Evolutionary conservation across 441 rosid genomes (phyloP), one percentile per base, ranked within the genome.

Genomic region (Syzygium syzygioides): DNA sequence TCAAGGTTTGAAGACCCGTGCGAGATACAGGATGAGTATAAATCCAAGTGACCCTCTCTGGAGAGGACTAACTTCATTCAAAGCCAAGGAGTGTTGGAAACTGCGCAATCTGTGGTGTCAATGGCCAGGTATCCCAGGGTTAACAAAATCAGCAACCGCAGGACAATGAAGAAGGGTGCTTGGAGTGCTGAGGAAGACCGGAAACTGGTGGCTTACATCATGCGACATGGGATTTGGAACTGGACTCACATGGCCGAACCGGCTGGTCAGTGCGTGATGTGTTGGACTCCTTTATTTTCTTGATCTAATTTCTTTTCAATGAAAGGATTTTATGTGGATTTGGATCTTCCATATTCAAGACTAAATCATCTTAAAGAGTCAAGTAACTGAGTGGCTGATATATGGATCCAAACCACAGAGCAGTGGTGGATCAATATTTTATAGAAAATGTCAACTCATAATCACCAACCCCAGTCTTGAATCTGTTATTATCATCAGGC

Each of bases 141-240:
- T 6, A 52, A 76, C 52, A 76, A 76, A 41, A 76, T 23, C 83
- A 41, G 83, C 50, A 76, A 4, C 83, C 3, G 52, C 52, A 76
- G 23, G 17, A 76, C 17, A 3, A n/a, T 64, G 41, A 85, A 85
- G 15, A 88, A 85, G 64, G 90, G 90, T 25, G 55, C 90, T 32
- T 88, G 90, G 90, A 88, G 85, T 45, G 54, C 85, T 4, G 90
- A 85, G n/a, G 90, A 88, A 88, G 90, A 88, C 76, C 15, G 79
- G 84, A 88, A 88, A 59, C 71, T 88, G 26, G 45, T 55, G 19
- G 87, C 90, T 54, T 88, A 88, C 53, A 66, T 88, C 41, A 45
- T 25, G 64, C 68, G 85, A 66, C 68, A 88, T 54, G 90, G 90
- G 55, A 68, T 88, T 41, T 88, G 87, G 90, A 88, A 68, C 90